Evolutionary conservation across 805 yeast genomes (phyloP).

Genomic region (Saturnispora saitoi): DNA sequence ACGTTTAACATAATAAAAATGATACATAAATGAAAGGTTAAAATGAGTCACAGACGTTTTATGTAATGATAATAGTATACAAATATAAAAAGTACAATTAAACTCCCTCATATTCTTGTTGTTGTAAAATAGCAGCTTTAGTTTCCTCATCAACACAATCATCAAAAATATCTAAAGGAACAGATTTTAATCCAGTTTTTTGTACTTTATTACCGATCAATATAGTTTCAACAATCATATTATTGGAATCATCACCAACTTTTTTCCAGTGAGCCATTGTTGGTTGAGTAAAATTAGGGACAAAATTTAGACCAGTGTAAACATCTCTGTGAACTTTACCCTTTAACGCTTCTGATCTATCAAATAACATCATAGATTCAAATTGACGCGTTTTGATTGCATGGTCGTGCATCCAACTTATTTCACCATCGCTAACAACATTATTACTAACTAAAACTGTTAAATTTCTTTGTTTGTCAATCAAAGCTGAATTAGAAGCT

Average conservation of each 20-base stretch:
- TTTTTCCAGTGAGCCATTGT: slow-evolving; percentile 29
- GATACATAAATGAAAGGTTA: not conserved
- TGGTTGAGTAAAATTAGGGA: slow-evolving; percentile 74
- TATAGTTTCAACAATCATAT: slow-evolving; percentile 39
- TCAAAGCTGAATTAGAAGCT: not conserved
- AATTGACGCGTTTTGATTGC: slow-evolving; percentile 69
- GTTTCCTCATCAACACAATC: slow-evolving; percentile 50
- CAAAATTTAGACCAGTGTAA: slow-evolving; percentile 75
- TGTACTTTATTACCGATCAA: slow-evolving; percentile 30
- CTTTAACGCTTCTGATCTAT: slow-evolving; percentile 42
- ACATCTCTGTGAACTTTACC: slow-evolving; percentile 63
- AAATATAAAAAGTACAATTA: not conserved
- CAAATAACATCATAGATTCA: slow-evolving; percentile 53
- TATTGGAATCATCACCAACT: slow-evolving; percentile 21
- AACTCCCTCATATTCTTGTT: slow-evolving; percentile 43
- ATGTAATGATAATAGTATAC: not conserved
- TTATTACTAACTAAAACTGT: slow-evolving; percentile 7
- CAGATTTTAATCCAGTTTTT: slow-evolving; percentile 57
- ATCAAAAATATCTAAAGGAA: slow-evolving; percentile 51
- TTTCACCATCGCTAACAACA: slow-evolving; percentile 15
- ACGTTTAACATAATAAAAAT: not conserved
- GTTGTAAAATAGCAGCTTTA: slow-evolving; percentile 51
- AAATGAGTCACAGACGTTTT: not conserved
- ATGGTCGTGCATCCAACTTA: slow-evolving; percentile 70
- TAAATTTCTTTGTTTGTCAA: slow-evolving; percentile 6